A percentile compares a stretch with the other conserved stretches of the same genome.
phyloP scores from a whole-genome alignment of 768 basidiomycete genomes.

The Suillus subluteus region DNA sequence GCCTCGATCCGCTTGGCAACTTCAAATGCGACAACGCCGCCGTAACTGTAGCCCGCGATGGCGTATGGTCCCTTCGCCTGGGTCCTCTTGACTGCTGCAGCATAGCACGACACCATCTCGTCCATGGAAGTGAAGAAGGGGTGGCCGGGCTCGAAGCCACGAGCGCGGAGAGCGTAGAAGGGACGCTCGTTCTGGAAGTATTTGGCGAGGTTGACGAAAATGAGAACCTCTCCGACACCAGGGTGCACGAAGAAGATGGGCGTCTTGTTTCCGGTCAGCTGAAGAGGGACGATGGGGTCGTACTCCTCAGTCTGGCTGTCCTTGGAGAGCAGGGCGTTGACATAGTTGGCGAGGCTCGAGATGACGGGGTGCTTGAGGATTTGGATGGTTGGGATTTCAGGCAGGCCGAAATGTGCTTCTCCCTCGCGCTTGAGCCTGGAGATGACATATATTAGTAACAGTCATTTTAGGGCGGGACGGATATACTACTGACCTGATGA shows the following conservation, averaged over 20 bases:
- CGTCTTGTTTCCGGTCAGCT: constrained; percentile 41
- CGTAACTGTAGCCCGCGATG: constrained; percentile 42
- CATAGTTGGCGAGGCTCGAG: constrained; percentile 35
- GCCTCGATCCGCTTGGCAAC: constrained; percentile 35
- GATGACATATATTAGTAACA: background rate
- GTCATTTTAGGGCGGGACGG: background rate
- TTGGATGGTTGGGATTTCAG: constrained; percentile 42
- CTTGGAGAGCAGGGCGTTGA: constrained; percentile 31
- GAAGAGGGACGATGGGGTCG: constrained; percentile 45
- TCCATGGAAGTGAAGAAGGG: constrained; percentile 32
- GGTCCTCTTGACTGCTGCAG: constrained; percentile 30
- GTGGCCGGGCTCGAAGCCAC: constrained; percentile 40
- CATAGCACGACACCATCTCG: constrained; percentile 39
- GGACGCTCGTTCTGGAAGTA: constrained; percentile 42
- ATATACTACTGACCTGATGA: constrained; percentile 26
- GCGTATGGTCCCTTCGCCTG: constrained; percentile 38
- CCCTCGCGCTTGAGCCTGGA: constrained; percentile 31
- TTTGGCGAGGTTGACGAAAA: constrained; percentile 46
- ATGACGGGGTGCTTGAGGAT: constrained; percentile 39
- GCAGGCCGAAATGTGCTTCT: constrained; percentile 29
- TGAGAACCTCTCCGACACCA: constrained; percentile 44
- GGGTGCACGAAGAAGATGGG: constrained; percentile 49
- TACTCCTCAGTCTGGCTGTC: constrained; percentile 30
- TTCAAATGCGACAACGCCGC: constrained; percentile 42
- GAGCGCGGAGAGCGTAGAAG: constrained; percentile 41